Conservation (phyloP, 768 basidiomycete species). For the Agrocybe praecox region DNA sequence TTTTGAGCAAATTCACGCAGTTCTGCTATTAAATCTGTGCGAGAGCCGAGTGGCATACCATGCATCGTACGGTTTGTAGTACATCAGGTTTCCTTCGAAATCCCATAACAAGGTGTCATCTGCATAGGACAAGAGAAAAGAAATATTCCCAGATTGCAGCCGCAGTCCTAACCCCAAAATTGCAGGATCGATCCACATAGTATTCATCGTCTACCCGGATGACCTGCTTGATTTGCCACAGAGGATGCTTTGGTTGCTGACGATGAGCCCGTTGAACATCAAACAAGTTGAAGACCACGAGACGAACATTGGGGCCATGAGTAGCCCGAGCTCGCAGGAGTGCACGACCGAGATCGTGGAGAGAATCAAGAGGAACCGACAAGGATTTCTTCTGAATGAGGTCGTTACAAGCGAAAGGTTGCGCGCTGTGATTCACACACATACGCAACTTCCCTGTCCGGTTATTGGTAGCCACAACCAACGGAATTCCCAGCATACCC, state of each 20-base stretch:
- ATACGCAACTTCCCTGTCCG: neutral
- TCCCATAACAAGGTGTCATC: slow-evolving; percentile 34
- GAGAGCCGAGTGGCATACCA: slow-evolving; percentile 33
- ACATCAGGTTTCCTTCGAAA: slow-evolving; percentile 11
- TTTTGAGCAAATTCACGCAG: slow-evolving; percentile 32
- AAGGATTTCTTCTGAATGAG: neutral
- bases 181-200: slow-evolving; percentile 24
- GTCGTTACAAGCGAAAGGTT: neutral
- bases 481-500: neutral
- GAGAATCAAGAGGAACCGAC: neutral
- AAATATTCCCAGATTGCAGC: slow-evolving; percentile 16
- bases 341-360: neutral
- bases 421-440: neutral
- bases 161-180: slow-evolving; percentile 41
- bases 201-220: slow-evolving; percentile 19
- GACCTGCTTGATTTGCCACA: slow-evolving; percentile 45
- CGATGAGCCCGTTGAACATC: slow-evolving; percentile 40
- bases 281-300: slow-evolving; percentile 28
- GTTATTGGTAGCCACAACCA: neutral
- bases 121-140: slow-evolving; percentile 28
- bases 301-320: neutral
- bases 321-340: neutral
- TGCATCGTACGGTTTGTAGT: slow-evolving; percentile 30
- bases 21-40: too few species aligned
- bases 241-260: slow-evolving; percentile 34